phyloP scores from a whole-genome alignment of 2,329 filamentous ascomycete species.

The Xylariaceae sp. region DNA sequence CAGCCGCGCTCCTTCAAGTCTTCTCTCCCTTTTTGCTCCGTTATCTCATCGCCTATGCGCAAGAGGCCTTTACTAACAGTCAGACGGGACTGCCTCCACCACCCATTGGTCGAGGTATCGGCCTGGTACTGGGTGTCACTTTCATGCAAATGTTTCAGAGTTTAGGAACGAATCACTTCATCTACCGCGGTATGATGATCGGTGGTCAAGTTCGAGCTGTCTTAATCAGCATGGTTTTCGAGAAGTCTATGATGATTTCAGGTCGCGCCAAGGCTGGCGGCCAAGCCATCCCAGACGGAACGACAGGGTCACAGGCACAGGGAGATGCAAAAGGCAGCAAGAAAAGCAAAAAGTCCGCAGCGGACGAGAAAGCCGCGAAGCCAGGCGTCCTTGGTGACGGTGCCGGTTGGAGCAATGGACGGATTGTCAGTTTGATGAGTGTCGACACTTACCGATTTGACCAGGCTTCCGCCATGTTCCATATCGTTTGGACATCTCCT shows the following conservation, averaged over 20 bases:
- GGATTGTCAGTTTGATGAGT: conserved; percentile 90
- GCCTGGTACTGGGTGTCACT: conserved; percentile 77
- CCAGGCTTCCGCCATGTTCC: conserved; percentile 81
- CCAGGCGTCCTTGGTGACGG: conserved; percentile 60
- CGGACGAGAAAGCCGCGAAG: conserved; percentile 36
- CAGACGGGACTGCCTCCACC: conserved; percentile 50
- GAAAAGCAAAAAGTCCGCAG: conserved; percentile 37
- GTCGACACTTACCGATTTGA: conserved; percentile 92
- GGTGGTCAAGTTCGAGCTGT: conserved; percentile 78
- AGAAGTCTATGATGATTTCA: conserved; percentile 86
- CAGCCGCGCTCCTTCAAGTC: conserved; percentile 70
- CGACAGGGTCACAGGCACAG: conserved; percentile 41
- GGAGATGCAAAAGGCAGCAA: conserved; percentile 42
- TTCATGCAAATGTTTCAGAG: conserved; percentile 81
- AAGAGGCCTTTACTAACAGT: conserved; percentile 67
- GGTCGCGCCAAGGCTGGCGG: conserved; percentile 83
- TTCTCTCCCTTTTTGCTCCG: conserved; percentile 79
- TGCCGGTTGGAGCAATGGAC: conserved; percentile 84
- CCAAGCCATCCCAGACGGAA: conserved; percentile 33
- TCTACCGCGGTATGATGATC: conserved; percentile 87
- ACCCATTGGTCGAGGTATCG: conserved; percentile 68
- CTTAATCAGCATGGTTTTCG: conserved; percentile 81
- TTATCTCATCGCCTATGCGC: conserved; percentile 80
- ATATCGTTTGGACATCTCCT: conserved; percentile 85
- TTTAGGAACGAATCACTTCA: conserved; percentile 79